phyloP scores from a whole-genome alignment of 768 basidiomycete species.

The Boletus speciosus region DNA sequence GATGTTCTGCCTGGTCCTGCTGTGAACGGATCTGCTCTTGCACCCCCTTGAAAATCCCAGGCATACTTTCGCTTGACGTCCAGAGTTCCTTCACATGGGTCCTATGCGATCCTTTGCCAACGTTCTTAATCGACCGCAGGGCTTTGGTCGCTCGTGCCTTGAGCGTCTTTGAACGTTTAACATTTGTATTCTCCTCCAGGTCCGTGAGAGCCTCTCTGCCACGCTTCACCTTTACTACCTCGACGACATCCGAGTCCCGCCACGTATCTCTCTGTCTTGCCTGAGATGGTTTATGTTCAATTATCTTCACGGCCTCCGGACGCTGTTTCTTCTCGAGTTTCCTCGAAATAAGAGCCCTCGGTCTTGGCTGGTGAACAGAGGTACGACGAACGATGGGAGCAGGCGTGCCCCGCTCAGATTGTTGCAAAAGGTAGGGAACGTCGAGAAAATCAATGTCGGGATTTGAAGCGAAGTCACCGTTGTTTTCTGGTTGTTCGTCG shows the following conservation, averaged over 20 bases:
- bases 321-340: slow-evolving; percentile 32
- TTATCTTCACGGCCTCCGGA: slow-evolving; percentile 25
- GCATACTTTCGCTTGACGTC: slow-evolving; percentile 28
- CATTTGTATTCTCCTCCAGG: slow-evolving; percentile 21
- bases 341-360: slow-evolving; percentile 7
- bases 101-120: slow-evolving; percentile 35
- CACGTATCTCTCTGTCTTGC: slow-evolving; percentile 35
- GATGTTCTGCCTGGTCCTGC: slow-evolving; percentile 12
- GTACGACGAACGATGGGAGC: slow-evolving; percentile 4
- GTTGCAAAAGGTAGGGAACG: slow-evolving; percentile 26
- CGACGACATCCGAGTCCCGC: slow-evolving; percentile 46
- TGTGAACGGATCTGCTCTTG: slow-evolving; percentile 22
- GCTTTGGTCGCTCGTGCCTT: slow-evolving; percentile 46
- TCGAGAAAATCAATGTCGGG: slow-evolving; percentile 35
- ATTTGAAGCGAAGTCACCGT: slow-evolving; percentile 11
- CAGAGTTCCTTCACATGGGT: slow-evolving; percentile 40
- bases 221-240: slow-evolving; percentile 57
- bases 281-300: slow-evolving; percentile 18
- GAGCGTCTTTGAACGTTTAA: slow-evolving; percentile 40
- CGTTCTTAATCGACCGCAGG: slow-evolving; percentile 44
- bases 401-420: slow-evolving; percentile 3
- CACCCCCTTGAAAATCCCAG: slow-evolving; percentile 25
- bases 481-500: slow-evolving; percentile 28
- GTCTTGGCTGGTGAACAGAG: slow-evolving; percentile 7
- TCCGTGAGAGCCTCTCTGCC: slow-evolving; percentile 21